phyloP scores from a whole-genome alignment of 371 early-diverging fungal species.

The Mucor circinelloides region DNA sequence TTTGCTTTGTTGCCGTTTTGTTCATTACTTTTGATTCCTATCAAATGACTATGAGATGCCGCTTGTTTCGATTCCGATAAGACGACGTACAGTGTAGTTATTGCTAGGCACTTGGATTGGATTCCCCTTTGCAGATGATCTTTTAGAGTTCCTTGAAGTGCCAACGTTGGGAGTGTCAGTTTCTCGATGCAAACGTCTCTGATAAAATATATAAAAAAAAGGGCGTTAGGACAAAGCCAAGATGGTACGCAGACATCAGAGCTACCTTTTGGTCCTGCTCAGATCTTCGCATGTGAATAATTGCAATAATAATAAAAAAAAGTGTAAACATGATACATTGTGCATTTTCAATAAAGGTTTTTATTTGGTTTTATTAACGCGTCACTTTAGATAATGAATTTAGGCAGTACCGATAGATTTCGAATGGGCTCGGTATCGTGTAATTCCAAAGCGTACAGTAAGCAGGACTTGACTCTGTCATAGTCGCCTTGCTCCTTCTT shows the following conservation, averaged over 20 bases:
- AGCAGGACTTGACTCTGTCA: conserved; percentile 28
- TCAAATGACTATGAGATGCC: background rate
- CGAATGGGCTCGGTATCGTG: conserved; percentile 50
- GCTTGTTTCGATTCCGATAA: no score
- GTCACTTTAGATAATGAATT: conserved; percentile 1
- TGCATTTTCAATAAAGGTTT: background rate
- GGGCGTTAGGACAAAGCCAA: no score
- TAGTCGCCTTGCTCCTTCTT: conserved; percentile 19
- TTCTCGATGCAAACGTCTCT: conserved; percentile 1
- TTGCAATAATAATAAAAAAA: background rate
- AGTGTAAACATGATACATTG: background rate
- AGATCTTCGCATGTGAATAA: background rate
- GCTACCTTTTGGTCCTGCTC: background rate
- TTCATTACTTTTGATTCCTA: background rate
- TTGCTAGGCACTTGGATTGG: background rate
- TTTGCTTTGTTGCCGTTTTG: background rate
- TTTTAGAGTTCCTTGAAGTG: background rate
- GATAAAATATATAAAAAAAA: background rate
- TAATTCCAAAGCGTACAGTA: conserved; percentile 33
- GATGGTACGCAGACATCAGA: background rate
- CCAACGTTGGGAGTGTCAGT: background rate
- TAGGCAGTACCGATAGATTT: conserved; percentile 4
- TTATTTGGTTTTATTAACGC: background rate
- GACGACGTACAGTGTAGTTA: background rate
- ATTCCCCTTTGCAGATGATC: background rate